Evolutionary conservation across 257 asterid species (phyloP).

Genomic region (Cruciata laevipes): DNA sequence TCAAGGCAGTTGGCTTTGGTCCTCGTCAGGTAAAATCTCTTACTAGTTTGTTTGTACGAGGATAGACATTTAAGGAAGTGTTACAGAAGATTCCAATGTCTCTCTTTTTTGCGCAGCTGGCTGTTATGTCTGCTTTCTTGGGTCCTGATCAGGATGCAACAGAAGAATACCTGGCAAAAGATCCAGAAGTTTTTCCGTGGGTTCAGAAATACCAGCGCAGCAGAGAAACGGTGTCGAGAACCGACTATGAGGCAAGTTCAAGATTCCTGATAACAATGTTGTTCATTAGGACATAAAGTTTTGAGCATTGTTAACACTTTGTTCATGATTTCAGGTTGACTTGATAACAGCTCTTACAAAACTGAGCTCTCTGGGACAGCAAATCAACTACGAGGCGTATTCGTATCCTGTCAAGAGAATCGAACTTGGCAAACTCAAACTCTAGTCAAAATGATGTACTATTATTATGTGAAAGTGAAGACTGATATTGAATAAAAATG

Average conservation of each 20-base stretch:
- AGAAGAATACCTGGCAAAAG: slow-evolving; percentile 63
- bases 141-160: slow-evolving; percentile 92
- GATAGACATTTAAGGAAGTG: neutral
- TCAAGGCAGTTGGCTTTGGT: slow-evolving; percentile 66
- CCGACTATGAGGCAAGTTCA: slow-evolving; percentile 70
- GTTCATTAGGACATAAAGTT: neutral
- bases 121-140: slow-evolving; percentile 89
- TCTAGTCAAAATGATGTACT: slow-evolving; percentile 26
- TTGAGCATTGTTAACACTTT: neutral
- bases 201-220: slow-evolving; percentile 92
- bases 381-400: slow-evolving; percentile 86
- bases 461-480: too few relatives aligned
- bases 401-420: slow-evolving; percentile 53
- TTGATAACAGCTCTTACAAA: slow-evolving; percentile 76
- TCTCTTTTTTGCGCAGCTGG: slow-evolving; percentile 42
- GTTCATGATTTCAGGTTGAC: slow-evolving; percentile 67
- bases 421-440: slow-evolving; percentile 66
- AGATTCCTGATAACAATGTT: neutral
- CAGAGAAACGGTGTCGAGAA: slow-evolving; percentile 88
- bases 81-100: neutral
- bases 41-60: neutral
- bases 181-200: slow-evolving; percentile 85
- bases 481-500: too few relatives aligned
- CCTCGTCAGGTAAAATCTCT: slow-evolving; percentile 71
- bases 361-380: slow-evolving; percentile 77